Conservation (phyloP, 2,329 filamentous ascomycete species). For the Diaporthe vexans region DNA sequence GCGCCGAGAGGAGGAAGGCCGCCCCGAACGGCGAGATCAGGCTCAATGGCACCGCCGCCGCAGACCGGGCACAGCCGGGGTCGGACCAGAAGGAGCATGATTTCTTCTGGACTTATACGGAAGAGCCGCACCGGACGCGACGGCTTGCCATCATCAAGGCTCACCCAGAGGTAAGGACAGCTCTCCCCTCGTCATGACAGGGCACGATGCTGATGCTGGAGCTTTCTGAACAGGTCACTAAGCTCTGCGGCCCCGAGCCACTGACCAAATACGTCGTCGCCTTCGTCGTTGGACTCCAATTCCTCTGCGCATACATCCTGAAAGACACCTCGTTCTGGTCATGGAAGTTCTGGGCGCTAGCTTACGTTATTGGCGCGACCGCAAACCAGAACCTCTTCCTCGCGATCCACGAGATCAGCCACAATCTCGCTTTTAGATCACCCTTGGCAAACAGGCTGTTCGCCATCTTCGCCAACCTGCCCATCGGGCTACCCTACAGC, state of each 20-base stretch:
- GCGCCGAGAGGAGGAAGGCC: slow-evolving; percentile 46
- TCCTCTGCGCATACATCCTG: slow-evolving; percentile 82
- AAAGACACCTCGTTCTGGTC: slow-evolving; percentile 84
- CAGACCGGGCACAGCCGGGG: slow-evolving; percentile 57
- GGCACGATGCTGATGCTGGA: slow-evolving; percentile 3
- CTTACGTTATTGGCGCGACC: slow-evolving; percentile 93
- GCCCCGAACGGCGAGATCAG: slow-evolving; percentile 38
- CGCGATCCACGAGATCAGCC: slow-evolving; percentile 98
- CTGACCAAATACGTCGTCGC: slow-evolving; percentile 94
- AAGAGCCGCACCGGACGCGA: slow-evolving; percentile 94
- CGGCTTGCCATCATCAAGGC: slow-evolving; percentile 97
- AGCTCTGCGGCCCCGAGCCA: slow-evolving; percentile 96
- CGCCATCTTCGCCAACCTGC: slow-evolving; percentile 94
- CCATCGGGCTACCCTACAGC: slow-evolving; percentile 95
- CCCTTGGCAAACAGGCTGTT: slow-evolving; percentile 85
- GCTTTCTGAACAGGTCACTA: slow-evolving; percentile 78
- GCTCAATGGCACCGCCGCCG: slow-evolving; percentile 38
- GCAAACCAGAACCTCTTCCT: slow-evolving; percentile 99
- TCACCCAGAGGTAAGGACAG: slow-evolving; percentile 83
- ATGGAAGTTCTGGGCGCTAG: slow-evolving; percentile 86
- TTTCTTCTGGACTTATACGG: slow-evolving; percentile 99
- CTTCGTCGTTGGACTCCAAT: slow-evolving; percentile 85
- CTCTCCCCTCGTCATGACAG: background rate
- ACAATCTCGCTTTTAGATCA: slow-evolving; percentile 93
- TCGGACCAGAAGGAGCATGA: slow-evolving; percentile 61